phyloP scores from a whole-genome alignment of 2,329 filamentous ascomycete genomes.

The Penicillium sp. region DNA sequence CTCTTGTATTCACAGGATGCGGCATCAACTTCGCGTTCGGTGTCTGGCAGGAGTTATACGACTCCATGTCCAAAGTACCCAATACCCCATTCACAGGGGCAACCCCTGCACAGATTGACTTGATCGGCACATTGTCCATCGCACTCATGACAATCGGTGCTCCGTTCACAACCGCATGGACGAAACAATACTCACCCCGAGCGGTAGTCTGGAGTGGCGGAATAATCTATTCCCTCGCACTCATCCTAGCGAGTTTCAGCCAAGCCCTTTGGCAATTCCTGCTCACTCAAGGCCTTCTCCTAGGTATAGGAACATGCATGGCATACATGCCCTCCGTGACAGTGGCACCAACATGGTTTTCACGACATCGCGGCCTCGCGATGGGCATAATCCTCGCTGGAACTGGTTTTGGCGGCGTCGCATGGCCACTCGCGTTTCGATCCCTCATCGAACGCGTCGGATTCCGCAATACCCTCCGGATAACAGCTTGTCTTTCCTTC shows the following conservation, averaged over 20 bases:
- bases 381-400: conserved; percentile 43
- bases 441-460: conserved; percentile 33
- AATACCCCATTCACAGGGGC: conserved; percentile 38
- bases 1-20: conserved; percentile 36
- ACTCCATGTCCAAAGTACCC: conserved; percentile 28
- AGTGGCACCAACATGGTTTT: conserved; percentile 41
- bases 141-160: conserved; percentile 39
- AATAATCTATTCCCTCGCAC: conserved; percentile 27
- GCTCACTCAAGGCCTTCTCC: conserved; percentile 37
- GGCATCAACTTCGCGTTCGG: conserved; percentile 44
- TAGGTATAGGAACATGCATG: conserved; percentile 40
- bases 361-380: conserved; percentile 34
- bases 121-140: conserved; percentile 40
- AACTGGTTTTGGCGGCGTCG: conserved; percentile 42
- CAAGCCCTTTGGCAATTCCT: conserved; percentile 33
- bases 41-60: conserved; percentile 43
- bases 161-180: conserved; percentile 36
- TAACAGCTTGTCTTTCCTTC: conserved; percentile 34
- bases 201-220: conserved; percentile 31
- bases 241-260: conserved; percentile 35
- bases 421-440: conserved; percentile 35
- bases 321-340: conserved; percentile 40
- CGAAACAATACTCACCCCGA: conserved; percentile 35
- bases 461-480: conserved; percentile 39
- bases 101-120: conserved; percentile 38